phyloP scores from a whole-genome alignment of 129 eudicot genomes.

The Artemisia tridentata region DNA sequence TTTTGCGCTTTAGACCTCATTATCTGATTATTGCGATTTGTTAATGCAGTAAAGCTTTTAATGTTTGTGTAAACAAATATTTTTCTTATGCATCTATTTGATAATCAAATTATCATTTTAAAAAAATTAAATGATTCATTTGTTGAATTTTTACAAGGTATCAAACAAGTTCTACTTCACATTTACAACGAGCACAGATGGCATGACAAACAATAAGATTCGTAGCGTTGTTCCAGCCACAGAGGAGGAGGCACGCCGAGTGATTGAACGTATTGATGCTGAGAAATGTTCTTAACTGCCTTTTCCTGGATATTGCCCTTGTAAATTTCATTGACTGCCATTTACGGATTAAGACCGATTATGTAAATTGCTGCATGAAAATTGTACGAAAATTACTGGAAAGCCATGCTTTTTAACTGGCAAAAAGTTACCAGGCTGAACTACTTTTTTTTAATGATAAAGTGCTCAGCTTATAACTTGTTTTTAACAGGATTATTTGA shows the following conservation, averaged over 20 bases:
- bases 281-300: constrained; percentile 36
- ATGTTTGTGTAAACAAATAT: neutral
- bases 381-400: no score
- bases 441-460: neutral
- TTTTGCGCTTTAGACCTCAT: neutral
- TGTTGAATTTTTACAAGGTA: constrained; percentile 44
- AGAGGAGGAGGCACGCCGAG: constrained; percentile 91
- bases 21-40: no score
- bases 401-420: neutral
- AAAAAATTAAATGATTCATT: neutral
- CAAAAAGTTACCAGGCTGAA: neutral
- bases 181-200: constrained; percentile 51
- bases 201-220: constrained; percentile 41
- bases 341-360: constrained; percentile 3
- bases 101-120: neutral
- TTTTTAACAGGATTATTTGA: neutral
- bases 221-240: constrained; percentile 88
- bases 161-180: constrained; percentile 98
- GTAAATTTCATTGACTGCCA: constrained; percentile 8
- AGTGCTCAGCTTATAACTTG: no score
- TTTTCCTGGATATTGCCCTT: neutral
- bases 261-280: constrained; percentile 87
- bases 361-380: constrained; percentile 14
- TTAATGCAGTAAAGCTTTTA: neutral
- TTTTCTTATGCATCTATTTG: neutral